Evolutionary conservation across 768 basidiomycete genomes (phyloP).

Genomic region (Boletus edulis): DNA sequence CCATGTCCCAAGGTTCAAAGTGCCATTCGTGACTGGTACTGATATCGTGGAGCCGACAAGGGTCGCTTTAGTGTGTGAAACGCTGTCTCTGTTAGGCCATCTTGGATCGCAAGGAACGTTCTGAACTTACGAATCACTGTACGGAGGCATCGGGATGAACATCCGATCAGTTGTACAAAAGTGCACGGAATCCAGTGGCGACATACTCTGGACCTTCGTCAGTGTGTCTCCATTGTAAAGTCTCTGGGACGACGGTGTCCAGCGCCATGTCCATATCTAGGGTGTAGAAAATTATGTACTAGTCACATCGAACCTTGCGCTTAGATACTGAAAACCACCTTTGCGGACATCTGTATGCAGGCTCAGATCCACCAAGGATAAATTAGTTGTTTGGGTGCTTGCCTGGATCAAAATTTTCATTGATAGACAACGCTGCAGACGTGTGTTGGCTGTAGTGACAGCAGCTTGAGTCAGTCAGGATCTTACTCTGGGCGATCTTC

Average conservation of each 20-base stretch:
- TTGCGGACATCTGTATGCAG: slow-evolving; percentile 39
- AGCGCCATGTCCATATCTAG: slow-evolving; percentile 95
- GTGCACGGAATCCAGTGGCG: background rate
- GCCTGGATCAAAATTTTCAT: slow-evolving; percentile 89
- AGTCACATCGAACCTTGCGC: slow-evolving; percentile 21
- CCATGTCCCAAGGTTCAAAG: slow-evolving; percentile 87
- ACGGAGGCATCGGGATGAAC: slow-evolving; percentile 1
- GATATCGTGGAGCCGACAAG: slow-evolving; percentile 81
- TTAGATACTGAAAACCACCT: slow-evolving; percentile 31
- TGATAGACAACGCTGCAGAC: slow-evolving; percentile 75
- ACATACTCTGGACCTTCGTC: slow-evolving; percentile 89
- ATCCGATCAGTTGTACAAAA: background rate
- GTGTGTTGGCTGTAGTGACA: slow-evolving; percentile 61
- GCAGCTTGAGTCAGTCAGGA: slow-evolving; percentile 17
- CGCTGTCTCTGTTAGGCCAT: slow-evolving; percentile 40
- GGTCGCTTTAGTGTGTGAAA: slow-evolving; percentile 88
- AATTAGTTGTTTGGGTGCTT: slow-evolving; percentile 10
- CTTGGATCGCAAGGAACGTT: background rate
- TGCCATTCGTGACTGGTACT: slow-evolving; percentile 78
- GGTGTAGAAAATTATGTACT: slow-evolving; percentile 27
- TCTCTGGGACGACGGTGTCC: slow-evolving; percentile 85
- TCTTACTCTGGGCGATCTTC: background rate
- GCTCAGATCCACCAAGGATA: slow-evolving; percentile 3
- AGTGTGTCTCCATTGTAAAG: slow-evolving; percentile 76
- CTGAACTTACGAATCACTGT: slow-evolving; percentile 69